Conservation (phyloP, 2,329 filamentous ascomycete species). For the Penicillium italicum region DNA sequence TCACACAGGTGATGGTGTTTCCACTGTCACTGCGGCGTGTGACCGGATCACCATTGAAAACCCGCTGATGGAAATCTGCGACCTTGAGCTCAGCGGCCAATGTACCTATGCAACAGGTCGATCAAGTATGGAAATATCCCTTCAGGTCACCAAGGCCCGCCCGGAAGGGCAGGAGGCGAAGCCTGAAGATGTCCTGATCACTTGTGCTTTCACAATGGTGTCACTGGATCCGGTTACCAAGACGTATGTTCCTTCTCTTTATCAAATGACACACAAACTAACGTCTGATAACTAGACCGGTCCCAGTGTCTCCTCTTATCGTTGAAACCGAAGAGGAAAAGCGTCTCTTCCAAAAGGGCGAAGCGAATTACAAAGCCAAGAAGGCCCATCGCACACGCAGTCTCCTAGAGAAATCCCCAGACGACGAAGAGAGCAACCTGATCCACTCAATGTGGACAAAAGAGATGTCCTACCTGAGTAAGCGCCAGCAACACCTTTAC, state of each 20-base stretch:
- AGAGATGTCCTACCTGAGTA: conserved; percentile 60
- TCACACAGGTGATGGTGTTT: conserved; percentile 62
- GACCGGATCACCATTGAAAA: conserved; percentile 66
- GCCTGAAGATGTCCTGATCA: conserved; percentile 62
- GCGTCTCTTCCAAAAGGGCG: conserved; percentile 58
- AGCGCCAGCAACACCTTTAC: conserved; percentile 6
- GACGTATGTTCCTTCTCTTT: conserved; percentile 42
- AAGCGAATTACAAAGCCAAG: conserved; percentile 64
- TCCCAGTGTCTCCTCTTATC: conserved; percentile 59
- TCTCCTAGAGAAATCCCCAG: conserved; percentile 63
- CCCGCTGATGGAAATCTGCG: conserved; percentile 71
- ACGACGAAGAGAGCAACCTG: conserved; percentile 66
- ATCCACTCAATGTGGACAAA: conserved; percentile 72
- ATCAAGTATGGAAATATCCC: conserved; percentile 69
- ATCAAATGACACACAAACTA: background rate
- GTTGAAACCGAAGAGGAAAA: conserved; percentile 64
- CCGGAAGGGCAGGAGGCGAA: conserved; percentile 53
- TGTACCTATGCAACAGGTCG: conserved; percentile 70
- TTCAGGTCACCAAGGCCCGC: conserved; percentile 67
- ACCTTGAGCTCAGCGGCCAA: conserved; percentile 67
- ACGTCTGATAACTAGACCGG: conserved; percentile 45
- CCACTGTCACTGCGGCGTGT: conserved; percentile 62
- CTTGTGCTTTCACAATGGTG: conserved; percentile 76
- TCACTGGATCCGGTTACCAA: conserved; percentile 66
- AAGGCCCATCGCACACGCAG: conserved; percentile 60